Evolutionary conservation across 331 rosid genomes (phyloP).

Genomic region (Cydonia oblonga): DNA sequence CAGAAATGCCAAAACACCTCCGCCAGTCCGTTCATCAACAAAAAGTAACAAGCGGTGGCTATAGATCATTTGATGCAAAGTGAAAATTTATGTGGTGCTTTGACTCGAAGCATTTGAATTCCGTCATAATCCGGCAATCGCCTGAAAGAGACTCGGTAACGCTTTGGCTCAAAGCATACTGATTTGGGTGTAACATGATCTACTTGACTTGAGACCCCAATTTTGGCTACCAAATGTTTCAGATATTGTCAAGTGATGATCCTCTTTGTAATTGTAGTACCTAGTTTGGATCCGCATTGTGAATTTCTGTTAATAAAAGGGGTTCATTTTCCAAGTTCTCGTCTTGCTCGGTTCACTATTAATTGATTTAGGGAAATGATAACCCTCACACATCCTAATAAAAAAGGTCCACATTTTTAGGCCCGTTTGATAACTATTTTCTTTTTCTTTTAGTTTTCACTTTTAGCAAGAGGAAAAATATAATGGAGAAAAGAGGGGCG

Average conservation of each 20-base stretch:
- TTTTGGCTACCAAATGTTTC: too few species aligned
- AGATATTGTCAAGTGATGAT: background rate
- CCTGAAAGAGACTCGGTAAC: background rate
- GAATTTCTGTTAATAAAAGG: background rate
- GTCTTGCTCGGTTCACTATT: background rate
- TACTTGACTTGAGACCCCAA: too few species aligned
- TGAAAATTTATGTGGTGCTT: conserved; percentile 32
- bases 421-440: background rate
- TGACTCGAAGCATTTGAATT: conserved; percentile 37
- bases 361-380: background rate
- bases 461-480: too few species aligned
- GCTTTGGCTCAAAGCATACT: background rate
- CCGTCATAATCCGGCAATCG: background rate
- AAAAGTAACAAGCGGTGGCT: conserved; percentile 43
- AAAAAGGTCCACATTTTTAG: background rate
- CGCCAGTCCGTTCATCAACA: conserved; percentile 35
- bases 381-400: too few species aligned
- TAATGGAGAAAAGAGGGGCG: background rate
- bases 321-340: background rate
- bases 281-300: background rate
- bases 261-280: background rate
- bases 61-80: conserved; percentile 4
- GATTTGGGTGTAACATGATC: too few species aligned
- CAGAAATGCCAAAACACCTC: conserved; percentile 61
- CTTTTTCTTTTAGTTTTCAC: too few species aligned